Evolutionary conservation across 495 filamentous ascomycete genomes (phyloP).

Genomic region (Glutinoglossum americanum): DNA sequence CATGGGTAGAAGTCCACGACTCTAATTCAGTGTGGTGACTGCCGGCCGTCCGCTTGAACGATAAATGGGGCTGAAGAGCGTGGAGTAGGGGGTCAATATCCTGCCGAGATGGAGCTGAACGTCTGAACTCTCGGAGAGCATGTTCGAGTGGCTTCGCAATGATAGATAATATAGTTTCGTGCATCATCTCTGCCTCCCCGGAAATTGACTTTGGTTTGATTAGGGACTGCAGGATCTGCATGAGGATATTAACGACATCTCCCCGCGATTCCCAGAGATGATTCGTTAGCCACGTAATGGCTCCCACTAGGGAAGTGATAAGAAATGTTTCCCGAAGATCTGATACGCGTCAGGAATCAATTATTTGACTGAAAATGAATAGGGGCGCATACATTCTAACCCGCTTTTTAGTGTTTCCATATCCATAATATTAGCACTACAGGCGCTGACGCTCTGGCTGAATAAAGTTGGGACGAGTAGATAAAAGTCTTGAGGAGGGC

Average conservation of each 20-base stretch:
- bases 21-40: constrained; percentile 55
- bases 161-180: constrained; percentile 64
- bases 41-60: constrained; percentile 40
- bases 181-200: constrained; percentile 58
- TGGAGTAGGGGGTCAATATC: constrained; percentile 53
- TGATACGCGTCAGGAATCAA: constrained; percentile 12
- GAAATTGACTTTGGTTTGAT: constrained; percentile 57
- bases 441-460: constrained; percentile 60
- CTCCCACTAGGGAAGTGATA: constrained; percentile 66
- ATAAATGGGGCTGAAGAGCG: constrained; percentile 44
- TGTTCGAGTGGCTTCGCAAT: constrained; percentile 57
- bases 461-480: constrained; percentile 77
- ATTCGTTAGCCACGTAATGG: constrained; percentile 57
- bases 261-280: constrained; percentile 49
- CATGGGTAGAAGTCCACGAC: constrained; percentile 41
- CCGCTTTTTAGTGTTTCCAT: constrained; percentile 72
- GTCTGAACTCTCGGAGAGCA: constrained; percentile 49
- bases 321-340: constrained; percentile 78
- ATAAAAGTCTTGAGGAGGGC: constrained; percentile 87
- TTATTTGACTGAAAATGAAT: not conserved
- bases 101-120: constrained; percentile 18
- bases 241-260: constrained; percentile 31
- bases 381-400: constrained; percentile 46
- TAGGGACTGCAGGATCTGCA: constrained; percentile 59
- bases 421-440: constrained; percentile 42